Evolutionary conservation across 1,139 yeast genomes (phyloP).

Genomic region (Taphrina sp.): DNA sequence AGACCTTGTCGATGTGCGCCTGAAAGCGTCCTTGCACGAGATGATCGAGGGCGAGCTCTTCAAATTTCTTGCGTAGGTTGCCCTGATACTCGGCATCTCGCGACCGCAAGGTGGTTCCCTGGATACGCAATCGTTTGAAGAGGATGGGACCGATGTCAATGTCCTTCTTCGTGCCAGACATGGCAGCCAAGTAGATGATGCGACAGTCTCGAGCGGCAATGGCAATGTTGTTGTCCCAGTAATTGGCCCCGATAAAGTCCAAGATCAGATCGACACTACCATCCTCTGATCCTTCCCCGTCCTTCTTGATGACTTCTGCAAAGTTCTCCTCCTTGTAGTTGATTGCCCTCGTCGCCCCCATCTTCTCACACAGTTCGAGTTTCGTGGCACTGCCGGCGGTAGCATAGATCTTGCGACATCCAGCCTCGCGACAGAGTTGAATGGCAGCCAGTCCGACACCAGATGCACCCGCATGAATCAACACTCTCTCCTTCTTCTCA

Average conservation of each 20-base stretch:
- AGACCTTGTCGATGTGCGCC: conserved; percentile 40
- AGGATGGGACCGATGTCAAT: conserved; percentile 40
- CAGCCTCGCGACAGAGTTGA: conserved; percentile 46
- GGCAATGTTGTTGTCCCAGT: conserved; percentile 40
- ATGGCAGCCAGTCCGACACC: conserved; percentile 45
- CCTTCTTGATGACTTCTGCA: conserved; percentile 40
- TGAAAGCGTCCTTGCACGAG: conserved; percentile 40
- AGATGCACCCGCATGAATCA: conserved; percentile 46
- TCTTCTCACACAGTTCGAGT: conserved; percentile 38
- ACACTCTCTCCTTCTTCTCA: conserved; percentile 40
- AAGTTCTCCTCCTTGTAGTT: conserved; percentile 42
- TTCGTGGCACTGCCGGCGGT: conserved; percentile 43
- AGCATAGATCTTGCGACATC: conserved; percentile 43
- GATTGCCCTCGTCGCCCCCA: conserved; percentile 41
- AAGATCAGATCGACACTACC: conserved; percentile 41
- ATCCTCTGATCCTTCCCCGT: conserved; percentile 37
- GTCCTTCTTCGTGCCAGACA: conserved; percentile 41
- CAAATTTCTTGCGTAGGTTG: conserved; percentile 40
- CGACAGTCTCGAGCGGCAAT: conserved; percentile 42
- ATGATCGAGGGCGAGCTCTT: conserved; percentile 40
- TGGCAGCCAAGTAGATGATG: conserved; percentile 41
- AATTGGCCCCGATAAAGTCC: conserved; percentile 45
- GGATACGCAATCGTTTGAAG: conserved; percentile 41
- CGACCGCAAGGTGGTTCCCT: conserved; percentile 44
- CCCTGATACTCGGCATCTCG: conserved; percentile 41